Conservation (phyloP, 2,329 filamentous ascomycete genomes). For the Sphaerostilbella broomeana region DNA sequence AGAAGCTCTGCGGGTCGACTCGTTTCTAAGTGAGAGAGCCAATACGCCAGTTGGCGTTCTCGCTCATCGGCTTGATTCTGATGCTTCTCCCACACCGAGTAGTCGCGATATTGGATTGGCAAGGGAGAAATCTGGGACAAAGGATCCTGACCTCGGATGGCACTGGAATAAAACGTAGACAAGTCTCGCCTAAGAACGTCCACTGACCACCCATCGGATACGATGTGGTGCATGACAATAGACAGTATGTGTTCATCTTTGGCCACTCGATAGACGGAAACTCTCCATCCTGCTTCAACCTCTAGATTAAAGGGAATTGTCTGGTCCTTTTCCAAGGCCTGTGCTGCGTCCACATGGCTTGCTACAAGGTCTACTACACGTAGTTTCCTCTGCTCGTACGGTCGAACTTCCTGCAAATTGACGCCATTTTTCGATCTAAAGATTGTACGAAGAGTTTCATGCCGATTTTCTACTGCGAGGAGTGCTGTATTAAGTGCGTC, state of each 20-base stretch:
- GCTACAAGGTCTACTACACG: constrained; percentile 4
- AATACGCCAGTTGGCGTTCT: constrained; percentile 20
- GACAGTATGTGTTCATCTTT: constrained; percentile 13
- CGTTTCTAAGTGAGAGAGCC: constrained; percentile 16
- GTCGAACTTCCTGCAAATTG: constrained; percentile 13
- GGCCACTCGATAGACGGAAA: constrained; percentile 8
- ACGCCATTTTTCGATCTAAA: constrained; percentile 7
- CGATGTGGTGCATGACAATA: constrained; percentile 20
- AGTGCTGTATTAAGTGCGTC: constrained; percentile 5
- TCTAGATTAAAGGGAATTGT: constrained; percentile 11
- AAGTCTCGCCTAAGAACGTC: constrained; percentile 15
- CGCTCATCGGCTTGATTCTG: constrained; percentile 13
- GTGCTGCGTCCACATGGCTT: neutral
- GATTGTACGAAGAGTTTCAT: constrained; percentile 11
- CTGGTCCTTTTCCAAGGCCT: constrained; percentile 9
- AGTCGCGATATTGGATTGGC: constrained; percentile 23
- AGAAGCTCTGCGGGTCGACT: constrained; percentile 16
- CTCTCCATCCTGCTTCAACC: constrained; percentile 15
- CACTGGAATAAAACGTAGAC: constrained; percentile 10
- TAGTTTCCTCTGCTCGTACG: neutral
- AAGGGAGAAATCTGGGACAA: constrained; percentile 11
- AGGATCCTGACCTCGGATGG: constrained; percentile 10
- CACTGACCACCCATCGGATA: constrained; percentile 21
- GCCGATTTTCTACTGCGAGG: constrained; percentile 5
- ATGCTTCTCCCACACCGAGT: constrained; percentile 20